Percentiles rank a stretch among this genome's conserved stretches.
These are phyloP conservation scores for Kokia cookei DNA, from an alignment of 441 rosid genomes.

Conservation along the genomic window DNA sequence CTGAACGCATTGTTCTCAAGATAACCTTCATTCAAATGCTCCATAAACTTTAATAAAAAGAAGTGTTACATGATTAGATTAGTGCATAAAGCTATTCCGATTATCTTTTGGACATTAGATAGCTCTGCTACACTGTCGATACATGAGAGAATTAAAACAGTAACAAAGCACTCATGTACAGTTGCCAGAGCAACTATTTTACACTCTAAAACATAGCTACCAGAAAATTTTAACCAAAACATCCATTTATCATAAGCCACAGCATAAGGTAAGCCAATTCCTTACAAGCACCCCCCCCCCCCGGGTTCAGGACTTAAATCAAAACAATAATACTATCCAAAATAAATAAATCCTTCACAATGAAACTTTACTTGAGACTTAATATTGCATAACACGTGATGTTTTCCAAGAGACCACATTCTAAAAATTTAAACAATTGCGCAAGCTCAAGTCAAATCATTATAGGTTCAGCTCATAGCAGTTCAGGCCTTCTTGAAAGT, in stretches of 20 bases:
- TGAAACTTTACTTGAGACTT: background rate
- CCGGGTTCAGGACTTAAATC: background rate
- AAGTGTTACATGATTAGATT: background rate
- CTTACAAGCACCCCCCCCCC: background rate
- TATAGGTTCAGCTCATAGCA: background rate
- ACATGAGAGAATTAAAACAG: background rate
- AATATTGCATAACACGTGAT: background rate
- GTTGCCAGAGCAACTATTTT: background rate
- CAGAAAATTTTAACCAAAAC: background rate
- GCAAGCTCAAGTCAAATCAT: background rate
- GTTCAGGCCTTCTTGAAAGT: background rate
- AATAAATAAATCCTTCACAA: background rate
- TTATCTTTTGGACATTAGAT: background rate
- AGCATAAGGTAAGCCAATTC: background rate
- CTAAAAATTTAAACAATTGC: background rate
- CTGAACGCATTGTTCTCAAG: background rate
- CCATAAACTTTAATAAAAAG: background rate
- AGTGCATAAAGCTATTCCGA: too few species aligned
- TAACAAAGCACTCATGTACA: background rate
- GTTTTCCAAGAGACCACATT: background rate
- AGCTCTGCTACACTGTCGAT: background rate
- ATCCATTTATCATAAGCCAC: background rate
- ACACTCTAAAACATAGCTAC: background rate
- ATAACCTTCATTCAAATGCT: background rate
- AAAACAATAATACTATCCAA: background rate